Base-by-base conservation (phyloP, 257 asterid species). In the Hygrophila difformis region DNA sequence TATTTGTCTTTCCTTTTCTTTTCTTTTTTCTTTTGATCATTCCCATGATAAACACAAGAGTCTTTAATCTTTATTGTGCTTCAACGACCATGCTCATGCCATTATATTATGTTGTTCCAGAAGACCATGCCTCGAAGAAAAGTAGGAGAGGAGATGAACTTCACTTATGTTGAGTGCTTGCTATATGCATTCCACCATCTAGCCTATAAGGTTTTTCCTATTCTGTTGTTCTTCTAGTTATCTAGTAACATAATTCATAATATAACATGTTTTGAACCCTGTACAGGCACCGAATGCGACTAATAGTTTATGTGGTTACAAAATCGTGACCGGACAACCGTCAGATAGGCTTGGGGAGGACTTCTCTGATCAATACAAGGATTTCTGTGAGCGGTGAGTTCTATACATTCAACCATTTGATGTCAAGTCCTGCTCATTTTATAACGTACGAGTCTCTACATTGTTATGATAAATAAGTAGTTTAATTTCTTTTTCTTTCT, bases 271-370 rank as follows among this genome's bases (percentile, higher is more conserved):
- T 34, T 57, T 39, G 47, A 11, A 63, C 44, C 43, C 61, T 50
- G 18, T 42, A 64, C 83, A 87, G 97, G 87, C 91, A 46, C 94
- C 97, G 56, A 87, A 83, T 71, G 91, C 93, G 41, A 77, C 94
- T 47, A 87, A 87, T 72, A 73, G 87, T 66, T 64, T 87, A 52
- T 87, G 97, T 51, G 97, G 94, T 51, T 83, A 75, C 93, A 87
- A 83, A 62, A 80, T 87, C 56, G 97, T 87, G 71, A 87, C 97
- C 60, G 97, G 97, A 28, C 97, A 87, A 65, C 97, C 97, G 3
- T 87, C 97, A 39, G 97, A 87, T 70, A 77, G 93, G 81, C 91
- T 87, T 44, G 97, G 97, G 66, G 97, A 83, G 77, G 97, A 87
- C 76, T 87, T 87, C 73, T 80, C 97, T 0, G 87, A 73, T 28